Percentiles rank a stretch among this genome's conserved stretches.
phyloP scores from a whole-genome alignment of 768 basidiomycete genomes.

The Leucocoprinus leucothites region DNA sequence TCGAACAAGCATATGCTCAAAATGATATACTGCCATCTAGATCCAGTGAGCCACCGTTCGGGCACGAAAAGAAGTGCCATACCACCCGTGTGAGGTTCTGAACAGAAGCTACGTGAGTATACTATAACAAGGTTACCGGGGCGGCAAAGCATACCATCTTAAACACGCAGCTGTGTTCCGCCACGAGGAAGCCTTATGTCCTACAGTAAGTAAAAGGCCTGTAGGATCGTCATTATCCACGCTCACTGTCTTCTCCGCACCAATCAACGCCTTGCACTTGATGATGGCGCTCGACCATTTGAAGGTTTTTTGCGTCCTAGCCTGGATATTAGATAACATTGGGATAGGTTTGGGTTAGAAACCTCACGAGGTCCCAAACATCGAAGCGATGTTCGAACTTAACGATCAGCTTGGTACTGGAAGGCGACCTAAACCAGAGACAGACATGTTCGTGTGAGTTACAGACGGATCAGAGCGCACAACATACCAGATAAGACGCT shows the following conservation, averaged over 20 bases:
- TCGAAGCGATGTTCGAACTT: conserved; percentile 11
- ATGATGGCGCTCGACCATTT: background rate
- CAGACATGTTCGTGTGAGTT: no score
- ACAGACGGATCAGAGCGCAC: no score
- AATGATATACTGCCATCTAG: conserved; percentile 11
- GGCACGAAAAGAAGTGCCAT: background rate
- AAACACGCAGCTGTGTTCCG: conserved; percentile 10
- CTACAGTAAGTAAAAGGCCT: background rate
- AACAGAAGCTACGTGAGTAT: no score
- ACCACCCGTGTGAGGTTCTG: conserved; percentile 6
- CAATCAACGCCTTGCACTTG: conserved; percentile 1
- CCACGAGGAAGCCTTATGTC: conserved; percentile 3
- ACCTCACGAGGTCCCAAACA: conserved; percentile 11
- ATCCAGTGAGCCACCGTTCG: background rate
- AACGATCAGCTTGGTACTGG: conserved; percentile 1
- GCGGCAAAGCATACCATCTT: conserved; percentile 4
- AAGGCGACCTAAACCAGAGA: conserved; percentile 3
- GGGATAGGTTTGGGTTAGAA: no score
- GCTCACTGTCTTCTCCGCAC: conserved; percentile 1
- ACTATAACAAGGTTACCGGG: no score
- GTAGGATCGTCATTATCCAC: no score
- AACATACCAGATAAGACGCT: background rate
- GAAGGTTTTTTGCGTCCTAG: conserved; percentile 2
- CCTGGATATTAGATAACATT: background rate
- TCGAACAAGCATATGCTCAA: conserved; percentile 7